Conservation (phyloP, 768 basidiomycete genomes). For the Amanita rubescens region DNA sequence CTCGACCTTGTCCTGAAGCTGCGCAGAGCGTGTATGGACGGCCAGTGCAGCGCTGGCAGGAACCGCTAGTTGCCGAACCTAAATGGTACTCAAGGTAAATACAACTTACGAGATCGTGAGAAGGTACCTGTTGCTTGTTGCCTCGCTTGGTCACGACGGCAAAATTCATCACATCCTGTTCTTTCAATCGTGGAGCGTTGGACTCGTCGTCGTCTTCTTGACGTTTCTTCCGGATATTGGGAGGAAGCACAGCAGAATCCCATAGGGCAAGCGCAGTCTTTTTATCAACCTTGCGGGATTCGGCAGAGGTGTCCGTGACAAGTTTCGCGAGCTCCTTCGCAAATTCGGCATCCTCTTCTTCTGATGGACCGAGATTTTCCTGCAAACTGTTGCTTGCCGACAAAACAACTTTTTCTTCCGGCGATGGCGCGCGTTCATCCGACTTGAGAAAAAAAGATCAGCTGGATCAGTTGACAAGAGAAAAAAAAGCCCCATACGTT, state of each 20-base stretch:
- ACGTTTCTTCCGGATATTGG: constrained; percentile 58
- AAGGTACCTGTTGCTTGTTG: constrained; percentile 76
- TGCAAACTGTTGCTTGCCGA: constrained; percentile 46
- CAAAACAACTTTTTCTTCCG: constrained; percentile 72
- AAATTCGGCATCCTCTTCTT: constrained; percentile 90
- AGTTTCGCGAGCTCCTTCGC: constrained; percentile 94
- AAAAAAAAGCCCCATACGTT: constrained; percentile 35
- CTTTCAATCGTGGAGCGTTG: constrained; percentile 23
- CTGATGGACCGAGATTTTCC: constrained; percentile 74
- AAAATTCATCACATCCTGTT: constrained; percentile 72
- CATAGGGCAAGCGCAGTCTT: constrained; percentile 81
- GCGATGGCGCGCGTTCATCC: constrained; percentile 70
- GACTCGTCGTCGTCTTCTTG: constrained; percentile 53
- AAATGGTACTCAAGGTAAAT: background rate
- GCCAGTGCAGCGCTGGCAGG: constrained; percentile 86
- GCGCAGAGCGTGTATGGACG: constrained; percentile 84
- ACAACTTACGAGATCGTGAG: background rate
- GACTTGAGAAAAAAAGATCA: constrained; percentile 27
- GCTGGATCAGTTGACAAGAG: background rate
- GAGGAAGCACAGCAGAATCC: constrained; percentile 78
- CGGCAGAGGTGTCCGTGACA: constrained; percentile 79
- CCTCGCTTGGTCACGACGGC: constrained; percentile 90
- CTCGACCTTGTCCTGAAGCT: constrained; percentile 90
- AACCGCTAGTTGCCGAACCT: constrained; percentile 70
- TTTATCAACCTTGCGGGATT: constrained; percentile 82